A percentile compares a stretch with the other conserved stretches of the same genome.
Evolutionary conservation across 257 asterid species (phyloP).

Genomic region (Echites panduratus): DNA sequence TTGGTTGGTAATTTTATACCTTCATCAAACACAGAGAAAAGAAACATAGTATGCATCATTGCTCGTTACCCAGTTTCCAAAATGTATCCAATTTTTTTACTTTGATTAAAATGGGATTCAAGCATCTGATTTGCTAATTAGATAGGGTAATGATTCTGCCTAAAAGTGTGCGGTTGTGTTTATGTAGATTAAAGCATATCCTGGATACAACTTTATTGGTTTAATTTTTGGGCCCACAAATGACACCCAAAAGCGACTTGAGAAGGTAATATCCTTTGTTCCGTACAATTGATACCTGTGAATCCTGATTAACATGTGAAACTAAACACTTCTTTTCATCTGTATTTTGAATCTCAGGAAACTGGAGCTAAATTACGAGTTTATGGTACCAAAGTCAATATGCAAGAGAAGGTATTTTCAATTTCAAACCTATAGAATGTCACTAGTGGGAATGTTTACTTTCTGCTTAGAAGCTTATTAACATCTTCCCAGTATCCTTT

Average conservation of each 20-base stretch:
- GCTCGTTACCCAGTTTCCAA: background rate
- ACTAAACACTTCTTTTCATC: background rate
- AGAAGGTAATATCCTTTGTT: conserved; percentile 52
- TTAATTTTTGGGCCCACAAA: conserved; percentile 59
- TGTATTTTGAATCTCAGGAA: conserved; percentile 44
- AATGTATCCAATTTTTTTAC: background rate
- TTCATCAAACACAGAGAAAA: background rate
- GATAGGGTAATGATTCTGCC: background rate
- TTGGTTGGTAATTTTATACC: background rate
- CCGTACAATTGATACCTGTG: background rate
- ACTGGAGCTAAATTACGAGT: conserved; percentile 89
- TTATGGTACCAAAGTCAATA: conserved; percentile 58
- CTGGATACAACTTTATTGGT: conserved; percentile 56
- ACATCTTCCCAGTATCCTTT: background rate
- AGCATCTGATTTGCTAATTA: background rate
- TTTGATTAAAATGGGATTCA: background rate
- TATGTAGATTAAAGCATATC: conserved; percentile 72
- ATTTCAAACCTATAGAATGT: too few species aligned
- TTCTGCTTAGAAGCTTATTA: too few species aligned
- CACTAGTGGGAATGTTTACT: too few species aligned
- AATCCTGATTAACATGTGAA: background rate
- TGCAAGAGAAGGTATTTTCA: conserved; percentile 57
- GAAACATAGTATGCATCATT: too few species aligned
- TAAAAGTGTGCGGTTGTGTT: conserved; percentile 17
- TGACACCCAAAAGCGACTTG: conserved; percentile 75